These are phyloP conservation scores for Ramichloridium luteum DNA, from an alignment of 2,329 filamentous ascomycete genomes.

Conservation along the genomic window DNA sequence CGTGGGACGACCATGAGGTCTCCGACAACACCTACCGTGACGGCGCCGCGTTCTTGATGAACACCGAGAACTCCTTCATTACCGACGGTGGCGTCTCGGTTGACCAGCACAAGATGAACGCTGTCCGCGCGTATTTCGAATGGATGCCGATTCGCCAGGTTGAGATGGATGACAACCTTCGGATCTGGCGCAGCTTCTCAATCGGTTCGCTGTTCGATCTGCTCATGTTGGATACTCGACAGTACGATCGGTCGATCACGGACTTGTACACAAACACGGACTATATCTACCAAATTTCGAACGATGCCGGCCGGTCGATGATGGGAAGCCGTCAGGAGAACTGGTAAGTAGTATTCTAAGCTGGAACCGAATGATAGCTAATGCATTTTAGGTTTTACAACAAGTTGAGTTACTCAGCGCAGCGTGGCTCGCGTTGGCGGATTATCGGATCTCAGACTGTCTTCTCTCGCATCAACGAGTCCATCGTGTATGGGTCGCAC, in stretches of 20 bases:
- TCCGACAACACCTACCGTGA: constrained; percentile 55
- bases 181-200: constrained; percentile 55
- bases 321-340: constrained; percentile 64
- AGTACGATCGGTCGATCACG: constrained; percentile 57
- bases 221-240: constrained; percentile 56
- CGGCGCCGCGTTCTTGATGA: constrained; percentile 49
- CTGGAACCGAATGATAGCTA: background rate
- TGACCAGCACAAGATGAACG: constrained; percentile 63
- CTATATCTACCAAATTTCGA: constrained; percentile 41
- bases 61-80: constrained; percentile 54
- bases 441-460: constrained; percentile 60
- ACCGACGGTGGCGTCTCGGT: constrained; percentile 47
- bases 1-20: constrained; percentile 53
- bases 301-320: constrained; percentile 54
- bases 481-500: constrained; percentile 31
- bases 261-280: constrained; percentile 32
- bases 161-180: constrained; percentile 56
- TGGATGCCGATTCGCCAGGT: constrained; percentile 46
- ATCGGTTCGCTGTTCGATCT: constrained; percentile 55
- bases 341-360: constrained; percentile 42
- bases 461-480: constrained; percentile 47
- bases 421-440: constrained; percentile 57
- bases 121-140: constrained; percentile 58
- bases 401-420: constrained; percentile 29
- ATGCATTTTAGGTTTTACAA: constrained; percentile 49